Evolutionary conservation across 2,329 filamentous ascomycete species (phyloP).

Genomic region (Monosporascus cannonballus): DNA sequence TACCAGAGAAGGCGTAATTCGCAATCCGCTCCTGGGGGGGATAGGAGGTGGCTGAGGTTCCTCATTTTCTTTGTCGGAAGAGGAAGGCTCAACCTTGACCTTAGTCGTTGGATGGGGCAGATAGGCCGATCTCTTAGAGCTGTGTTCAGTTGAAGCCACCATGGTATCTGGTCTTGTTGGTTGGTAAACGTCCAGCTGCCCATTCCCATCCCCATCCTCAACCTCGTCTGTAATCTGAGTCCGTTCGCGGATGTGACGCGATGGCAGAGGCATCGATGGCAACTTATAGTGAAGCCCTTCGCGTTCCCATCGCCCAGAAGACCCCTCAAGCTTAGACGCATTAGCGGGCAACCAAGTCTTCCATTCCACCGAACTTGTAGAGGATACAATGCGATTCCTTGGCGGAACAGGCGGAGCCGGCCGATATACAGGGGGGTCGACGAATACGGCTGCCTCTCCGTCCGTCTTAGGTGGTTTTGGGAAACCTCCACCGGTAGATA

Average conservation of each 20-base stretch:
- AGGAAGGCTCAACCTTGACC: neutral
- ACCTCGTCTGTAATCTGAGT: slow-evolving; percentile 41
- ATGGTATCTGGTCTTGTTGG: slow-evolving; percentile 6
- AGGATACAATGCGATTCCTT: slow-evolving; percentile 24
- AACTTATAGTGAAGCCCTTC: slow-evolving; percentile 10
- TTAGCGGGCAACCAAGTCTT: slow-evolving; percentile 49
- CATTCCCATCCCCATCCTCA: slow-evolving; percentile 12
- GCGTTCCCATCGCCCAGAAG: slow-evolving; percentile 5
- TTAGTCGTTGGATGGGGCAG: neutral
- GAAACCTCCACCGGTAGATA: slow-evolving; percentile 10
- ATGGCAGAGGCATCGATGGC: slow-evolving; percentile 13
- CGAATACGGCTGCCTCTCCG: slow-evolving; percentile 29
- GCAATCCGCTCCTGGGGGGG: slow-evolving; percentile 5
- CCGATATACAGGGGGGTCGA: slow-evolving; percentile 25
- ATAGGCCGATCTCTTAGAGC: slow-evolving; percentile 1
- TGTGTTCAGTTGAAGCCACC: slow-evolving; percentile 3
- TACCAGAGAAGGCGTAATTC: slow-evolving; percentile 8
- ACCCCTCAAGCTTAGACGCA: slow-evolving; percentile 39
- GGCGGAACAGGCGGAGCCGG: slow-evolving; percentile 12
- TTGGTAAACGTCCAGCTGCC: slow-evolving; percentile 9
- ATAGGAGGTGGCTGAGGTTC: slow-evolving; percentile 3
- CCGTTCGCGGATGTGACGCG: slow-evolving; percentile 41
- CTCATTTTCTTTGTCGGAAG: slow-evolving; percentile 9
- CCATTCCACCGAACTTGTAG: slow-evolving; percentile 40
- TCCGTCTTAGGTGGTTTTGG: slow-evolving; percentile 13